phyloP scores from a whole-genome alignment of 2,329 filamentous ascomycete genomes.

The Diaporthe sp. region DNA sequence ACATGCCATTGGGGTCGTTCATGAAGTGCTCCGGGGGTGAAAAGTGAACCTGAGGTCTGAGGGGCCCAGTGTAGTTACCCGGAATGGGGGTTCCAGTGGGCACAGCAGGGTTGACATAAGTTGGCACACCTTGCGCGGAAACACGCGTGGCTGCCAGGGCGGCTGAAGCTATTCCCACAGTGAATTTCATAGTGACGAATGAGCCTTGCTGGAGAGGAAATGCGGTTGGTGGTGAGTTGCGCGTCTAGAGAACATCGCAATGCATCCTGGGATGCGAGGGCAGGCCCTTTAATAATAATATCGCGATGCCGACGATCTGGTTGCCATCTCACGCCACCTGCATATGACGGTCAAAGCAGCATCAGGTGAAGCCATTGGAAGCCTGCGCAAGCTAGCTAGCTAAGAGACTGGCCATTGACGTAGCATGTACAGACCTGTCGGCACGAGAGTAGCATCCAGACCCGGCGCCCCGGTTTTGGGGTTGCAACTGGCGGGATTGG shows the following conservation, averaged over 20 bases:
- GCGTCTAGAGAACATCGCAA: background rate
- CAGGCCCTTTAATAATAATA: background rate
- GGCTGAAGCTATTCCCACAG: background rate
- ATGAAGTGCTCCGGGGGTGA: slow-evolving; percentile 65
- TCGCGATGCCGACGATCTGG: background rate
- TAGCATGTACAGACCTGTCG: background rate
- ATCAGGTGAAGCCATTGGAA: slow-evolving; percentile 7
- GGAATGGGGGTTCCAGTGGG: slow-evolving; percentile 45
- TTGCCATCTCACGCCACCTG: slow-evolving; percentile 1
- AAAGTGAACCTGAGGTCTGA: slow-evolving; percentile 68
- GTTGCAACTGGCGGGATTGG: background rate
- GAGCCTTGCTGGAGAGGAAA: background rate
- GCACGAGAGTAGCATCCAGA: slow-evolving; percentile 19
- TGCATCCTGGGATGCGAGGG: background rate
- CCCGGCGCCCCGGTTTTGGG: slow-evolving; percentile 15
- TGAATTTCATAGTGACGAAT: slow-evolving; percentile 9
- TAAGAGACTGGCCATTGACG: slow-evolving; percentile 19
- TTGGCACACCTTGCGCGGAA: slow-evolving; percentile 40
- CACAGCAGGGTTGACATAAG: slow-evolving; percentile 47
- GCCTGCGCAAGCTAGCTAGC: slow-evolving; percentile 14
- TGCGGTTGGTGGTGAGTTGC: background rate
- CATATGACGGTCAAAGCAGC: slow-evolving; percentile 14
- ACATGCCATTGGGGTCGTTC: slow-evolving; percentile 76
- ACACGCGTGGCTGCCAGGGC: slow-evolving; percentile 16
- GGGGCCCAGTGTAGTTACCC: slow-evolving; percentile 46